Base-by-base conservation (phyloP, 495 filamentous ascomycete genomes). In the Hypoxylon crocopeplum region DNA sequence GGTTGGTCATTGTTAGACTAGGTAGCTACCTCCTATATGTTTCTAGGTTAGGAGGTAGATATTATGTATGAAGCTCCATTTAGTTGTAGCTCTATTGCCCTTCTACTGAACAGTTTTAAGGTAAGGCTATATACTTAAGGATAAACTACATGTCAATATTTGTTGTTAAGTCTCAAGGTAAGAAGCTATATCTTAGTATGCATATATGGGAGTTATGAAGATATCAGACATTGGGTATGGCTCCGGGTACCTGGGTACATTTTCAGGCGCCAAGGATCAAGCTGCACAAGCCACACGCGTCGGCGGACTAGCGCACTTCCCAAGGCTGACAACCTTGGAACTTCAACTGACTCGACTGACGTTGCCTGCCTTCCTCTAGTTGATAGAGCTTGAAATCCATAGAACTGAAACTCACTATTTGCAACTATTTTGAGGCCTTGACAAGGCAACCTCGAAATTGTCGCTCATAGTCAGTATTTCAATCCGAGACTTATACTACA, bases 251-350 rank as follows among this genome's bases (percentile, higher is more conserved):
- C 24, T 27, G 8, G 8, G 24, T 27, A 27, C 24, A n/a, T n/a
- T n/a, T n/a, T n/a, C n/a, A n/a, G n/a, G n/a, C n/a, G n/a, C n/a
- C n/a, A n/a, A n/a, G n/a, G n/a, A n/a, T n/a, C n/a, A n/a, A 27
- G 2, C 2, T 29, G 22, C 40, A 44, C 22, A 32, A 46, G 27
- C 42, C 42, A 46, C 27, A 20, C 15, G 16, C 42, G 20, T 16
- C 16, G 4, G 16, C 2, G 15, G 8, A 19, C 13, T 29, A 16
- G 21, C 12, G 39, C 19, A 29, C 27, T 8, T 19, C 21, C 47
- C 33, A 46, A 55, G 55, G 55, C 55, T 58, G 55, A 58, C 55
- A 49, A 42, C 17, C 21, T 48, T 17, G 24, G 21, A 54, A 47
- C 10, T 29, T 22, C 2, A 7, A 5, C 15, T 38, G n/a, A 16